Base-by-base conservation (phyloP, 768 basidiomycete genomes). In the Polyporus arcularius region DNA sequence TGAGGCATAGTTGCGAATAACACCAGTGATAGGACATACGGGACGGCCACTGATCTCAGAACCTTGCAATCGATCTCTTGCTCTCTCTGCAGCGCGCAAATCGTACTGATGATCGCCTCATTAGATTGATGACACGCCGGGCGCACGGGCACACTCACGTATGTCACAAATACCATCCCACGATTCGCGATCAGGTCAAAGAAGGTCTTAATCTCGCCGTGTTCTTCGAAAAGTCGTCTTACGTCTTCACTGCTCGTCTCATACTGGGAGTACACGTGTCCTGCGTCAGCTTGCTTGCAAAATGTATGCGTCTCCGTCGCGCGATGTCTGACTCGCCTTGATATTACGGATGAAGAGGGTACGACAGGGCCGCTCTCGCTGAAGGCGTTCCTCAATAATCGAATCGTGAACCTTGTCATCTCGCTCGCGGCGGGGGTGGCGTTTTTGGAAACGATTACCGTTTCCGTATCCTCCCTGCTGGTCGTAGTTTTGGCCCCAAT, bases 161-260 rank as follows among this genome's bases (percentile, higher is more conserved):
- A 99, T 50, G 96, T 99, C 47, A 98, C 90, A 74, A 99, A 99
- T 14, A 98, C 90, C 92, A 99, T 97, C n/a, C 97, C 97, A 61
- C 97, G 83, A 11, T 91, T 96, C 51, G 86, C 84, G 63, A 98
- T 92, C 18, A 98, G 79, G 75, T 99, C 97, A 74, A 98, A 98
- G 73, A 96, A 98, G 1, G 92, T 95, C 76, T 94, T 95, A 78
- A 98, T 93, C 69, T 94, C 93, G 64, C 97, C 97, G 70, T 94
- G 92, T 60, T 90, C 89, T 76, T 94, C 93, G 75, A 98, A 99
- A 55, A 85, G 84, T 46, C 80, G 82, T 62, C 91, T 88, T 8
- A 99, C 88, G 71, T 90, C 88, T 4, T 88, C 86, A 71, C 92
- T 93, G 66, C 86, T 86, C 39, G 92, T 93, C 81, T 94, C 92